Base-by-base conservation (phyloP, 768 basidiomycete genomes). In the Tylopilus subfusipes region DNA sequence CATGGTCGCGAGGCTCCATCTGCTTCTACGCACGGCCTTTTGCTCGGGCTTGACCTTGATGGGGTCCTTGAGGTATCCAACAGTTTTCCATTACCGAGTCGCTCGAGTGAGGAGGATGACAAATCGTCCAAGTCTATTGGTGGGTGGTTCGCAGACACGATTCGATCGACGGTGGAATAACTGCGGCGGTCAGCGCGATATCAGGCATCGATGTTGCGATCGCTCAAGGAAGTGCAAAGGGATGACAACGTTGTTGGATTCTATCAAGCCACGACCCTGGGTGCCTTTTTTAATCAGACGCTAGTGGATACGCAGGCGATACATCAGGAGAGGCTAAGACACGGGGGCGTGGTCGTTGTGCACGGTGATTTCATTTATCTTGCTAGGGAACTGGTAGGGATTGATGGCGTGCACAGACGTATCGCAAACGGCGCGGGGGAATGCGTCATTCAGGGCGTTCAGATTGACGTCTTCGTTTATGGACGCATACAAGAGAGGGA, bases 181-280 rank as follows among this genome's bases (percentile, higher is more conserved):
- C 29, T 33, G 53, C 38, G 50, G 24, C 16, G 59, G 46, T 42
- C 64, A 91, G 87, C 79, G 52, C 87, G 90, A 42, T 93, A 93
- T 68, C 91, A 94, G 71, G 76, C 81, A 33, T 80, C 85, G 53
- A 91, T 94, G 90, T 76, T 94, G 43, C 84, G 89, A 52, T 87
- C 89, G 22, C 77, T 98, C 66, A 90, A 91, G 66, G 93, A 95
- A 69, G 93, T 95, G 51, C 88, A 90, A 64, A 84, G 86, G 34
- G 93, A 95, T 64, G 93, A 96, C 72, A 92, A 86, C 59, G 83
- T 94, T 31, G 88, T 97, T 52, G 95, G 95, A 36, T 93, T 96
- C 72, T 98, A 98, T 75, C 92, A 96, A 66, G 89, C 90, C 42
- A 92, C 87, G 25, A 83, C 85, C 10, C 78, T 92, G 36, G 91